Base-by-base conservation (phyloP, 495 filamentous ascomycete species). In the Parachaetomium inaequale region DNA sequence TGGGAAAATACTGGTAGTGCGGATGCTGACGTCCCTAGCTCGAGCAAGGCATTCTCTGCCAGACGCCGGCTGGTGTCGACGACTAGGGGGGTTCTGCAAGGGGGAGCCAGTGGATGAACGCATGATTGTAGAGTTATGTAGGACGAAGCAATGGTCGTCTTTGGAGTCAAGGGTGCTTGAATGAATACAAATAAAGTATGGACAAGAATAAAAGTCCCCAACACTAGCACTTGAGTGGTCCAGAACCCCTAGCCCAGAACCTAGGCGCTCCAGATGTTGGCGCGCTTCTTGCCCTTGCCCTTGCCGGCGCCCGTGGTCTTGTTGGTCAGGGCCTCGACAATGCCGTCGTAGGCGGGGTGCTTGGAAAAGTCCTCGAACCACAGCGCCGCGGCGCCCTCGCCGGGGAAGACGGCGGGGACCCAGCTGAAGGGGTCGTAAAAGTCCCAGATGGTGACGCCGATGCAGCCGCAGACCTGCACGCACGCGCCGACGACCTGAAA, bases 401-500 rank as follows among this genome's bases (percentile, higher is more conserved):
- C 83, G 0, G 70, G 23, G 69, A 88, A 88, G 4, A 76, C 75
- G 31, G 62, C 63, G 0, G 85, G 85, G 7, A 88, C 78, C 86
- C 86, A 88, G 68, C 52, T 81, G 81, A 76, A 85, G 74, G 34
- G 74, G 60, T 82, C 79, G 45, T 75, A 75, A 36, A 75, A 81
- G 62, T 80, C 88, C 88, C 88, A 92, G 51, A 87, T 78, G 14
- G 85, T 90, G 40, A 91, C 72, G 17, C 87, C 88, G 17, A 89
- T 76, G 69, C 89, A 92, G 7, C 75, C 69, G 21, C 74, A 51
- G 11, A 83, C 78, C 47, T 82, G 76, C 28, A 85, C 66, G 64
- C 89, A 91, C 0, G 85, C 85, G 19, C 74, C 76, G 17, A 85
- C 81, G 25, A 70, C 47, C 70, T 71, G 14, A 1, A 3, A 4